phyloP scores from a whole-genome alignment of 1,284 basidiomycete genomes.

The Tilletia caries region DNA sequence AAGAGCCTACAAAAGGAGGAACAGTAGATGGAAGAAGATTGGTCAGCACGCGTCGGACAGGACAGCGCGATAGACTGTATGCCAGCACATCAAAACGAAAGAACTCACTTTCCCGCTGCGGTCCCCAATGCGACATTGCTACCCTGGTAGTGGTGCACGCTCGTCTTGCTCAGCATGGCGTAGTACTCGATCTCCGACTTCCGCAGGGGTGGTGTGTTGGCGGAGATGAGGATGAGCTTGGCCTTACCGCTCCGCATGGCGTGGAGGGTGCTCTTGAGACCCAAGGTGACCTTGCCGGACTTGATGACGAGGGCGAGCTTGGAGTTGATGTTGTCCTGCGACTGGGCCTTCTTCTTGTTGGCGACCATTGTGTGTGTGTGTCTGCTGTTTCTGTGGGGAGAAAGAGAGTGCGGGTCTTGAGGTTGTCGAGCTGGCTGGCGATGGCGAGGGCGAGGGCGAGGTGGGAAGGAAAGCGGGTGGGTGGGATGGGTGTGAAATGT shows the following conservation, averaged over 20 bases:
- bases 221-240: constrained; percentile 97
- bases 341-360: constrained; percentile 71
- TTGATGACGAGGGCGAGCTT: constrained; percentile 97
- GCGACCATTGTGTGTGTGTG: constrained; percentile 56
- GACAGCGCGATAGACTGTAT: background rate
- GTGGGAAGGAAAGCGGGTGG: background rate
- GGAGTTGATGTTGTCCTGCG: constrained; percentile 83
- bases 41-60: background rate
- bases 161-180: constrained; percentile 94
- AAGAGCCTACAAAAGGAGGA: constrained; percentile 63
- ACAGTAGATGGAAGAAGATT: background rate
- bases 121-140: constrained; percentile 98
- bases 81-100: background rate
- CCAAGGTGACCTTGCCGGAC: constrained; percentile 61
- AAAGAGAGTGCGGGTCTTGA: background rate
- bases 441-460: background rate
- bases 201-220: constrained; percentile 97
- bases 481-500: background rate
- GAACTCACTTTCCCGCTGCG: constrained; percentile 76
- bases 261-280: constrained; percentile 75
- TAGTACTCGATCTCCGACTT: constrained; percentile 99
- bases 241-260: constrained; percentile 98
- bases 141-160: constrained; percentile 88
- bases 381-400: constrained; percentile 54
- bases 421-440: background rate